Evolutionary conservation across 306 rosid genomes (phyloP).

Genomic region (Quercus dentata): DNA sequence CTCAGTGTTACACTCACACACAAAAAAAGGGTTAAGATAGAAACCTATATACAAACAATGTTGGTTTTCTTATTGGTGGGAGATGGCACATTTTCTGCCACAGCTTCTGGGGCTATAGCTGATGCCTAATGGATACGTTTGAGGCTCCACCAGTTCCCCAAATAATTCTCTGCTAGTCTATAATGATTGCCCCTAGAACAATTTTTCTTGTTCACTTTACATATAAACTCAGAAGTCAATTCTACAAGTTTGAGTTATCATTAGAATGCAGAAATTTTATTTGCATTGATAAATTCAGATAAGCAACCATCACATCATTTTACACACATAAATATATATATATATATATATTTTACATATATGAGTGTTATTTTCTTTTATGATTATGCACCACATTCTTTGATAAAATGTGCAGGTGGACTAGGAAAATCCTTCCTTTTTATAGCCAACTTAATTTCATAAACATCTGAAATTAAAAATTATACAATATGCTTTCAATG

Average conservation of each 20-base stretch:
- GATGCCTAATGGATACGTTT: not conserved
- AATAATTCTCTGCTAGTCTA: not conserved
- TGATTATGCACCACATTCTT: not conserved
- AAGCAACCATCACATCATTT: not conserved
- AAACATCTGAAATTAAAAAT: slow-evolving; percentile 12
- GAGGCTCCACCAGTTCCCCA: not conserved
- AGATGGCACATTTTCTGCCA: too few species aligned
- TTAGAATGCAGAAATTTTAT: not conserved
- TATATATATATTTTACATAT: not conserved
- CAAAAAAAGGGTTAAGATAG: not conserved
- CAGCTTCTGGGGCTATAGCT: not conserved
- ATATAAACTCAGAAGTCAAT: not conserved
- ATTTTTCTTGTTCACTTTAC: not conserved
- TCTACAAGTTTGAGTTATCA: not conserved
- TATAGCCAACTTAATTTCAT: not conserved
- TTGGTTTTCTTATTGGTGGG: not conserved
- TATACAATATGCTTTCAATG: not conserved
- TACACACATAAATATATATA: not conserved
- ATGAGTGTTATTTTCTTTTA: not conserved
- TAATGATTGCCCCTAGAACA: not conserved
- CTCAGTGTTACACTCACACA: not conserved
- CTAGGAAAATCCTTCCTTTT: not conserved
- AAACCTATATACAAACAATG: not conserved
- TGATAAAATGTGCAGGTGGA: slow-evolving; percentile 10
- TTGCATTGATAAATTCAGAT: not conserved